Percentiles rank a stretch among this genome's conserved stretches.
Conservation (phyloP, 2,329 filamentous ascomycete species). For the Ceratocystis cacaofunesta region DNA sequence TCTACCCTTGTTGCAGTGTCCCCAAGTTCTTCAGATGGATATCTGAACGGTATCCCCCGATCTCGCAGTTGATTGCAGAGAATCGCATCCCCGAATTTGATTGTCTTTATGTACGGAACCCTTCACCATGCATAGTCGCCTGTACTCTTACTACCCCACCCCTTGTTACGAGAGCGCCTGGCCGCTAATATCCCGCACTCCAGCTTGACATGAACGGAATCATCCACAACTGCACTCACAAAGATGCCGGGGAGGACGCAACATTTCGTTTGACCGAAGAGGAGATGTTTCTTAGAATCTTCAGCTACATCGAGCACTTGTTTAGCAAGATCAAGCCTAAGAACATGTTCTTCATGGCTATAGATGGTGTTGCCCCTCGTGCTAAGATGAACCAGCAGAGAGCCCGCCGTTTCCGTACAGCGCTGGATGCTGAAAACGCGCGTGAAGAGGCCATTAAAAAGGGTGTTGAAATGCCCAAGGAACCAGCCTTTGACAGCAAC, state of each 20-base stretch:
- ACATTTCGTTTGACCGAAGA: conserved; percentile 91
- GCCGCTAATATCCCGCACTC: conserved; percentile 18
- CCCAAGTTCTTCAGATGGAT: conserved; percentile 98
- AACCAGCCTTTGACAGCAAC: conserved; percentile 95
- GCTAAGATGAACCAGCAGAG: conserved; percentile 99
- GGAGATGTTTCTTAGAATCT: conserved; percentile 99
- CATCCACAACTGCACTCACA: conserved; percentile 98
- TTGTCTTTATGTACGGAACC: conserved; percentile 60
- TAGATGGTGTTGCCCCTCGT: conserved; percentile 90
- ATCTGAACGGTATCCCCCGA: conserved; percentile 95
- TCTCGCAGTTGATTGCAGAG: conserved; percentile 95
- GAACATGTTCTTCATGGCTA: conserved; percentile 98
- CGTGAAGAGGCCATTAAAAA: conserved; percentile 84
- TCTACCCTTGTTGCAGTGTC: conserved; percentile 30
- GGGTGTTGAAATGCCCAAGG: conserved; percentile 84
- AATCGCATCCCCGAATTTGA: conserved; percentile 99
- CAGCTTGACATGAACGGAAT: conserved; percentile 97
- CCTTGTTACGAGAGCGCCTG: background rate
- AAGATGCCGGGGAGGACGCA: conserved; percentile 72
- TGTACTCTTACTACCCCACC: background rate
- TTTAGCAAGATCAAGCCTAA: conserved; percentile 98
- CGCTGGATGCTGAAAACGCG: conserved; percentile 75
- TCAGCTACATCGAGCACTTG: conserved; percentile 98
- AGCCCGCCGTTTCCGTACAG: conserved; percentile 84
- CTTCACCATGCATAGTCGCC: conserved; percentile 16